These are phyloP conservation scores for Cairneyella variabilis DNA, from an alignment of 495 filamentous ascomycete species.

Conservation along the genomic window DNA sequence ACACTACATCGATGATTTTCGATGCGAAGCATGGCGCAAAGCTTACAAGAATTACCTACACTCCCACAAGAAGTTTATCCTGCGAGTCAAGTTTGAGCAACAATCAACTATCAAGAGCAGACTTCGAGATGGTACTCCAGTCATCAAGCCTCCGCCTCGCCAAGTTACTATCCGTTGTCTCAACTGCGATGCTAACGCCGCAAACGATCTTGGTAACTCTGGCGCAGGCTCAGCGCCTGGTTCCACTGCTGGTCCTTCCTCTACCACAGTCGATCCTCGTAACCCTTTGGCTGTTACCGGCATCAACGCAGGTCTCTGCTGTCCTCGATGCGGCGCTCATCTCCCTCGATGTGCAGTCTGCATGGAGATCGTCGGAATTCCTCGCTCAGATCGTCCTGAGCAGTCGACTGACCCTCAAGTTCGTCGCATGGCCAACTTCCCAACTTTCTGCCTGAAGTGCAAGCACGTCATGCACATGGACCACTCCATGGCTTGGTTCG, in stretches of 20 bases:
- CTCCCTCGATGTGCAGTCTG: constrained; percentile 89
- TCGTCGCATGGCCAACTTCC: constrained; percentile 44
- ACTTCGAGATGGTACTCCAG: constrained; percentile 55
- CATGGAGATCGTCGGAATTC: constrained; percentile 76
- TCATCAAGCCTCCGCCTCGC: constrained; percentile 60
- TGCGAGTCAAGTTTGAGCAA: constrained; percentile 61
- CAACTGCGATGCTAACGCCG: constrained; percentile 64
- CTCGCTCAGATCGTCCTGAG: constrained; percentile 61
- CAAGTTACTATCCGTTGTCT: constrained; percentile 82
- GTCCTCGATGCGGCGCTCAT: constrained; percentile 81
- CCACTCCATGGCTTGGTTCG: constrained; percentile 88
- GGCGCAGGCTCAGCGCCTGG: constrained; percentile 2
- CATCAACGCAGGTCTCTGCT: constrained; percentile 53
- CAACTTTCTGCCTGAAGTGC: constrained; percentile 84
- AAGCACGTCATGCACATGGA: constrained; percentile 87
- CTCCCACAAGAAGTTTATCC: constrained; percentile 45
- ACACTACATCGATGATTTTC: constrained; percentile 72
- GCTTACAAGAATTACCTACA: constrained; percentile 82
- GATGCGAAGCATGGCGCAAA: constrained; percentile 75
- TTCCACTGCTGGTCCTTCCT: not conserved
- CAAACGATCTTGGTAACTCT: constrained; percentile 28
- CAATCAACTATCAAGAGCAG: constrained; percentile 54
- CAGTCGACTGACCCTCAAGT: constrained; percentile 47
- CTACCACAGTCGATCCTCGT: constrained; percentile 4
- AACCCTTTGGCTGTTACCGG: constrained; percentile 25